These are phyloP conservation scores for Saccharata proteae DNA, from an alignment of 2,329 filamentous ascomycete species.

Conservation along the genomic window DNA sequence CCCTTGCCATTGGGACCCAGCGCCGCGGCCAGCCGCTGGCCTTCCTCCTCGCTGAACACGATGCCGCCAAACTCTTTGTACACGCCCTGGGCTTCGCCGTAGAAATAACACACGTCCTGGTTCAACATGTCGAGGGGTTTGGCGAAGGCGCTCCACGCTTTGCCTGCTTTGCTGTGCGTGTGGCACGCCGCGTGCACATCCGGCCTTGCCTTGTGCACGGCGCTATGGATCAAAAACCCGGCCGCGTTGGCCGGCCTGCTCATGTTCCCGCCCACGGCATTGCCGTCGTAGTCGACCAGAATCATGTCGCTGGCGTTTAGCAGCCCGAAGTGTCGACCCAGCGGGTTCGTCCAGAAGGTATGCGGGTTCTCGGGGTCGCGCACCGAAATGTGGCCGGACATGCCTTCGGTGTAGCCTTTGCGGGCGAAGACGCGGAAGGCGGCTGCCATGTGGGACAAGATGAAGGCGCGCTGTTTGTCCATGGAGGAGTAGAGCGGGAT, in stretches of 20 bases:
- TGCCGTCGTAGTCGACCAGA: conserved; percentile 50
- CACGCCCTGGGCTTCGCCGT: conserved; percentile 50
- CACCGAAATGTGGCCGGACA: conserved; percentile 56
- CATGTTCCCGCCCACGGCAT: conserved; percentile 50
- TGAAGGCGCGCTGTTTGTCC: conserved; percentile 49
- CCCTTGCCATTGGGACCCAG: conserved; percentile 51
- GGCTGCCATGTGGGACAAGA: conserved; percentile 51
- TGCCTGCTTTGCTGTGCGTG: conserved; percentile 52
- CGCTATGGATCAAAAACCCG: conserved; percentile 58
- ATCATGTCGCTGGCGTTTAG: conserved; percentile 56
- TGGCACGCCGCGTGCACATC: conserved; percentile 58
- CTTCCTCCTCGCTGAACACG: conserved; percentile 52
- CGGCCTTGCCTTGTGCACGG: conserved; percentile 52
- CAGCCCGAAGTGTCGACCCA: conserved; percentile 53
- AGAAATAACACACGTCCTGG: conserved; percentile 54
- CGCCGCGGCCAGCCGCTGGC: conserved; percentile 48
- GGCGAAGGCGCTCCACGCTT: conserved; percentile 56
- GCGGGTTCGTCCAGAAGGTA: conserved; percentile 57
- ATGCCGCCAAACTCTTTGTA: conserved; percentile 54
- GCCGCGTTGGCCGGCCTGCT: conserved; percentile 51
- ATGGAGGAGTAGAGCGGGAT: conserved; percentile 45
- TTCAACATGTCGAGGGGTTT: conserved; percentile 58
- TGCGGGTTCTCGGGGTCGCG: conserved; percentile 51
- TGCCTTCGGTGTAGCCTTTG: conserved; percentile 55
- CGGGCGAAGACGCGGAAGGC: conserved; percentile 58